Evolutionary conservation across 2,329 filamentous ascomycete genomes (phyloP), one percentile per base, ranked within the genome.

Genomic region (Chaetomium olivaceum): DNA sequence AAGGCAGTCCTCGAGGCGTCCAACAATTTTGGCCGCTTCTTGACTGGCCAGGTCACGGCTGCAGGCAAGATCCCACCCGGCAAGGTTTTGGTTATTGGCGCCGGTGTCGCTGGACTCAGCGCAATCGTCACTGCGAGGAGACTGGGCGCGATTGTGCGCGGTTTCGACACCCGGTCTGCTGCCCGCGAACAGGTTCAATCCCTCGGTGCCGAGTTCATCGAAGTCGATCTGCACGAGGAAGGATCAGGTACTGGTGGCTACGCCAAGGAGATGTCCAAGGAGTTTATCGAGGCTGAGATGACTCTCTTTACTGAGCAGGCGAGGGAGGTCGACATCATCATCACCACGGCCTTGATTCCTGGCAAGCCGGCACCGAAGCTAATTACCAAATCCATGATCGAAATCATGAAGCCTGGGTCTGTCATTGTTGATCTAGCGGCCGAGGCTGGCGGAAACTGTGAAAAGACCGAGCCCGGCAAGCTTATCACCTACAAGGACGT

Each of bases 241-340:
- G 93, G 93, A 1, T 88, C 90, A 14, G 92, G 92, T 2, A 88
- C 90, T 9, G 92, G 93, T 31, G 93, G 93, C 19, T 97, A 97
- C 73, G 92, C 91, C 61, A 96, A 96, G 74, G 91, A 93, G 74
- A 96, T 96, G 92, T 95, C 91, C 62, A 93, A 94, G 73, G 92
- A 94, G 71, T 97, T 96, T 73, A 92, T 95, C 75, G 91, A 92
- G 67, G 92, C 92, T 6, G 92, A 97, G 76, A 96, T 96, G 92
- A 93, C 91, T 76, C 83, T 97, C 0, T 97, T 97, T 78, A 88
- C 91, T 75, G 90, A 95, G 71, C 93, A 96, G 76, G 91, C 90
- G 67, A 85, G 87, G 66, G 93, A 97, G 48, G 92, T 96, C 60
- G 92, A 97, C 77, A 96, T 97, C 69, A 91, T 97, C 67, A 91